These are phyloP conservation scores for Oryza officinalis DNA, from an alignment of 176 grass and related monocot genomes.

Conservation along the genomic window DNA sequence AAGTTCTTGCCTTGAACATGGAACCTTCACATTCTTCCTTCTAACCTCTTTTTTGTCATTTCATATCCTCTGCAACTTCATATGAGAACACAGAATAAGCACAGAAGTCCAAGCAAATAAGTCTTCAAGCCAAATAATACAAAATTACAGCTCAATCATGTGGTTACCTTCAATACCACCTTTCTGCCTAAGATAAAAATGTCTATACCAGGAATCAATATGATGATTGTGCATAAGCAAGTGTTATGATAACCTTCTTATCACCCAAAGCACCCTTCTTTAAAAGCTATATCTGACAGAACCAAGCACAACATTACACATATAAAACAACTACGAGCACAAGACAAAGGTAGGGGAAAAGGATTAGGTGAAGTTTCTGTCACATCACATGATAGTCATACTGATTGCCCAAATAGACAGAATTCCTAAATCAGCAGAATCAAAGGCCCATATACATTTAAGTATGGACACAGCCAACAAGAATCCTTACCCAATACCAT, in stretches of 20 bases:
- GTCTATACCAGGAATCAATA: background rate
- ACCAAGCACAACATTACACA: slow-evolving; percentile 18
- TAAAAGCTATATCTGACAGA: slow-evolving; percentile 8
- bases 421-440: slow-evolving; percentile 29
- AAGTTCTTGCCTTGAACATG: background rate
- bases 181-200: background rate
- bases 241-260: background rate
- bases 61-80: background rate
- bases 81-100: background rate
- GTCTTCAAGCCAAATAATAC: background rate
- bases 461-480: background rate
- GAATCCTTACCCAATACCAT: slow-evolving; percentile 15
- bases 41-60: background rate
- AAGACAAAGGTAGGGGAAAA: slow-evolving; percentile 27
- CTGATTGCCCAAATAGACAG: slow-evolving; percentile 22
- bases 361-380: slow-evolving; percentile 32
- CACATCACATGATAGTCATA: slow-evolving; percentile 5
- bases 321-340: slow-evolving; percentile 17
- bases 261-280: background rate
- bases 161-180: background rate
- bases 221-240: background rate
- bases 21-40: slow-evolving; percentile 13
- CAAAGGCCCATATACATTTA: background rate
- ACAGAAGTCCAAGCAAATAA: background rate
- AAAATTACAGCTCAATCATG: slow-evolving; percentile 7